Base-by-base conservation (phyloP, 2,329 filamentous ascomycete genomes). In the Aspergillus puulaauensis region DNA sequence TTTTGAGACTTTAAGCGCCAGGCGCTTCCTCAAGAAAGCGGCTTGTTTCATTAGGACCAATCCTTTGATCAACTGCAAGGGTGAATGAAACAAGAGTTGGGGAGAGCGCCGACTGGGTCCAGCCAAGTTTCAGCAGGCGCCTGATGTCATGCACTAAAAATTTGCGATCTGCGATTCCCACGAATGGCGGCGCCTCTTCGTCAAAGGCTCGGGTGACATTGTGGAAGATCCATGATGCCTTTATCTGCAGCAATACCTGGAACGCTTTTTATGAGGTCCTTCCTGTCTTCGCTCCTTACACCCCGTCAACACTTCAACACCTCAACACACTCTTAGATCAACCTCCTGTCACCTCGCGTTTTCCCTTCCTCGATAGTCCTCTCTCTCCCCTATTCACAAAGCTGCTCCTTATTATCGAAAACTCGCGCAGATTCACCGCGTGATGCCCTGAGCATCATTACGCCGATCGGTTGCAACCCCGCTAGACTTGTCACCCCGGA, bases 121-220 rank as follows among this genome's bases (percentile, higher is more conserved):
- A 55, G 48, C 59, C 60, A 58, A 56, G 70, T 73, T 73, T 72
- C 70, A 71, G 62, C 56, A 68, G 61, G 68, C 71, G 71, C 71
- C 62, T 73, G 71, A 73, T 73, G 69, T 73, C 70, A 73, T 72
- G 44, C 43, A 48, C 52, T 54, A 54, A 54, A 62, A 40, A 24
- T 40, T 24, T 51, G 24, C 40, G 57, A 63, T 63, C 62, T 51
- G 56, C 52, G 55, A 59, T 63, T 67, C 54, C 62, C 66, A 68
- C 66, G 64, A 70, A 69, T 60, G 61, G 64, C 61, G n/a, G 44
- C 14, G 21, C 19, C 24, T 54, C 33, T 17, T 23, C 39, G 35
- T 43, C 27, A 51, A 33, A 23, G 37, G 49, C 37, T 47, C 19
- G 46, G 51, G 33, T 58, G 40, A 56, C 64, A 52, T 40, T 50